Base-by-base conservation (phyloP, 495 filamentous ascomycete species). In the Neurospora sp. region DNA sequence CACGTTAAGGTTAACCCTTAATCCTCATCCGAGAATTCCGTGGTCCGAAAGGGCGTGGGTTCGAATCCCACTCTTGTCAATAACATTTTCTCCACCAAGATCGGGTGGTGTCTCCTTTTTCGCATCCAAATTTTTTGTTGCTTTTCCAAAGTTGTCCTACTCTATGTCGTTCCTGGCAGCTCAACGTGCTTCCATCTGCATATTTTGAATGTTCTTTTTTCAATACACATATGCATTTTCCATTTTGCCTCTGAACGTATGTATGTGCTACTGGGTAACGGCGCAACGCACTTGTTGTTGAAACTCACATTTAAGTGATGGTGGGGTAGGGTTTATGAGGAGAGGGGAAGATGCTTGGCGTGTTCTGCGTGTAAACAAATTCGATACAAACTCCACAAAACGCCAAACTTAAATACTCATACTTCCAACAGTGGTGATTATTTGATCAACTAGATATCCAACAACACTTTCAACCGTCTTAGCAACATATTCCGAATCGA, bases 11-110 rank as follows among this genome's bases (percentile, higher is more conserved):
- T 54, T 54, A 54, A 54, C 46, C 46, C 46, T 62, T 62, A 62
- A 62, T 62, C 46, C 46, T 54, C 46, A 54, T 54, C 23, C 3
- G 54, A 62, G 54, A 31, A 60, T 31, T 73, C 74, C 74, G 74
- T 75, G 72, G 77, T 79, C 78, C 78, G 78, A 79, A 79, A 79
- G 78, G 78, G 78, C 78, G 78, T 80, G 78, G 78, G 78, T 78
- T 80, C 78, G 78, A 80, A 80, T 80, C 78, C 78, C 78, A 80
- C 78, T 79, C 78, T 80, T 77, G 76, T 77, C 74, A 77, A 31
- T 5, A 62, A 62, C 5, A 62, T 62, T 6, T 1, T 16, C 5
- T 66, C 6, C 27, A 66, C 54, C 54, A 1, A 62, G 12, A 2
- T 62, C 12, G 11, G 54, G 54, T 62, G 27, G 54, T 16, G 6